Percentiles rank a stretch among this genome's conserved stretches.
Conservation (phyloP, 2,329 filamentous ascomycete species). For the Cordyceps pruinosa region DNA sequence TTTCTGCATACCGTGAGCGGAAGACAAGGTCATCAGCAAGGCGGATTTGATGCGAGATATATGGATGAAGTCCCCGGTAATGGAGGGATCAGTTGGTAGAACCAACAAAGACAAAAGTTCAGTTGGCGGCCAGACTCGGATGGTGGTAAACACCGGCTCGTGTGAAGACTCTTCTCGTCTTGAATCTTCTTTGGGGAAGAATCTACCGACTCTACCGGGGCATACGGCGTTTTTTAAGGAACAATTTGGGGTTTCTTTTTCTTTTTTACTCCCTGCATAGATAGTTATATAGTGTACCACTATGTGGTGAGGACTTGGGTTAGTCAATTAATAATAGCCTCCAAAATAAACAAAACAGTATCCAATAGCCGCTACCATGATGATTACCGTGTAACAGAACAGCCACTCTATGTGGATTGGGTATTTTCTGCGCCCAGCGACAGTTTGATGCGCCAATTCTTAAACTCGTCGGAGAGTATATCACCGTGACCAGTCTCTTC, state of each 20-base stretch:
- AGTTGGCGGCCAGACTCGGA: neutral
- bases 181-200: neutral
- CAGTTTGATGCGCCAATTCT: conserved; percentile 62
- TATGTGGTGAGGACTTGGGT: conserved; percentile 10
- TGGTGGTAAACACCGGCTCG: neutral
- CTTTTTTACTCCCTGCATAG: conserved; percentile 14
- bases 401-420: neutral
- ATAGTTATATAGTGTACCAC: conserved; percentile 17
- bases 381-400: neutral
- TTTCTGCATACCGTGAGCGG: conserved; percentile 2
- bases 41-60: neutral
- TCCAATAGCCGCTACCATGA: neutral
- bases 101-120: neutral
- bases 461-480: conserved; percentile 71
- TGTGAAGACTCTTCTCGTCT: neutral
- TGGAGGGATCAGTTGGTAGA: too few species aligned
- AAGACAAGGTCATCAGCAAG: neutral
- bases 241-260: neutral
- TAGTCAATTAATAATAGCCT: neutral
- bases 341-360: neutral
- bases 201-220: neutral
- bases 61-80: neutral
- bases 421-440: conserved; percentile 22
- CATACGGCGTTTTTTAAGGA: conserved; percentile 9
- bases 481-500: conserved; percentile 68